Percentiles rank a stretch among this genome's conserved stretches.
Conservation (phyloP, 306 rosid genomes). For the Ziziphus jujuba region DNA sequence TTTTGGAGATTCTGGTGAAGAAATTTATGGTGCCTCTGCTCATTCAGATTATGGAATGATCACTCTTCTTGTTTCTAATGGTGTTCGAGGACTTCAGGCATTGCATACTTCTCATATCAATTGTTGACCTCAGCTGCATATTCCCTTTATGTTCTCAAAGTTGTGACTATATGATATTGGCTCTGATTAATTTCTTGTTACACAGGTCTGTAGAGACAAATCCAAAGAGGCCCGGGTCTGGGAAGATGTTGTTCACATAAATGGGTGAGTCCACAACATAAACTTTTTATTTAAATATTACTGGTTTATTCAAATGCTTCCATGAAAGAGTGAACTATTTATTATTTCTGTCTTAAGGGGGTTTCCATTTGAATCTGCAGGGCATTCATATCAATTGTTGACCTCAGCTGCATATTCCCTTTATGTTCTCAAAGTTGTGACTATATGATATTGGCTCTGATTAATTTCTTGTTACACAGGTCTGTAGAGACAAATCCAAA, state of each 20-base stretch:
- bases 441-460: too few species aligned
- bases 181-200: conserved; percentile 21
- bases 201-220: conserved; percentile 76
- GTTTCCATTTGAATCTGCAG: conserved; percentile 39
- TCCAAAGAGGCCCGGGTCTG: conserved; percentile 67
- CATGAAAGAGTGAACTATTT: neutral
- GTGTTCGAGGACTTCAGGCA: conserved; percentile 88
- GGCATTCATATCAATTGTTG: conserved; percentile 68
- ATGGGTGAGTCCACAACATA: conserved; percentile 53
- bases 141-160: conserved; percentile 8
- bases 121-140: conserved; percentile 3
- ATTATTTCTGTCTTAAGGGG: conserved; percentile 1
- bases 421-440: conserved; percentile 14
- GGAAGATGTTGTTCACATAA: conserved; percentile 73
- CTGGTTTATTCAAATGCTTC: neutral
- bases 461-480: conserved; percentile 38
- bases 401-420: neutral
- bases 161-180: too few species aligned
- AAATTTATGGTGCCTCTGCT: conserved; percentile 69
- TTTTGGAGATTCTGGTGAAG: conserved; percentile 45
- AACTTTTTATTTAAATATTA: too few species aligned
- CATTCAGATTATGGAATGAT: conserved; percentile 89
- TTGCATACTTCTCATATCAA: conserved; percentile 32
- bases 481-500: conserved; percentile 67
- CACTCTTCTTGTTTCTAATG: conserved; percentile 69